A percentile compares a stretch with the other conserved stretches of the same genome.
Evolutionary conservation across 768 basidiomycete species (phyloP).

Genomic region (Kwoniella europaea): DNA sequence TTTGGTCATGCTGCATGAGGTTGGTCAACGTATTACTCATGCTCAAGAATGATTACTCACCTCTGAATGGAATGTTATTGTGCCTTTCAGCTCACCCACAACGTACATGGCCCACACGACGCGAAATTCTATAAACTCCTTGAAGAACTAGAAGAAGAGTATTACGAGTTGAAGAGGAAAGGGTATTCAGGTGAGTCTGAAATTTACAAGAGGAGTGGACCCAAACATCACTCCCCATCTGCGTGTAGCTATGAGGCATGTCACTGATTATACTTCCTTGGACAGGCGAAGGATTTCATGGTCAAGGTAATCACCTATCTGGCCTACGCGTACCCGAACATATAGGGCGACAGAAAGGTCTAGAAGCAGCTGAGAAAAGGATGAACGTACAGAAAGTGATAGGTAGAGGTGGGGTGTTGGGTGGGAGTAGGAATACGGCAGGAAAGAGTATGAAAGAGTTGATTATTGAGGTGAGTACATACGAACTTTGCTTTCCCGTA

Average conservation of each 20-base stretch:
- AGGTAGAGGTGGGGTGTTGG: conserved; percentile 67
- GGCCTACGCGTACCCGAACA: conserved; percentile 72
- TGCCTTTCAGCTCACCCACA: conserved; percentile 74
- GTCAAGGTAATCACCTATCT: conserved; percentile 71
- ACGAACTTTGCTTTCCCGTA: neutral
- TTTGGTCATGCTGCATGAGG: conserved; percentile 84
- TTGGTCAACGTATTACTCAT: too few species aligned
- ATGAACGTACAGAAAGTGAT: conserved; percentile 61
- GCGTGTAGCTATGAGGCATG: too few species aligned
- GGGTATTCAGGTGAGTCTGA: conserved; percentile 71
- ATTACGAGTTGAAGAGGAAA: conserved; percentile 73
- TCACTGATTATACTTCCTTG: too few species aligned
- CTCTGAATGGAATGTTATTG: neutral
- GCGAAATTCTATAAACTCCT: conserved; percentile 61
- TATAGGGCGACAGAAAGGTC: conserved; percentile 69
- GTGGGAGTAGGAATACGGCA: conserved; percentile 59
- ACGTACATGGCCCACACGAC: conserved; percentile 87
- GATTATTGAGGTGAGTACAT: conserved; percentile 67
- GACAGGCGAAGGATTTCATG: conserved; percentile 80
- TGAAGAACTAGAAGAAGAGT: conserved; percentile 78
- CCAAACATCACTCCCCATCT: too few species aligned
- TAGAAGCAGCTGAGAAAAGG: conserved; percentile 81
- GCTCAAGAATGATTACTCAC: too few species aligned
- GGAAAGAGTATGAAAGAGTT: conserved; percentile 71
- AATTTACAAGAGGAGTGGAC: too few species aligned